A percentile compares a stretch with the other conserved stretches of the same genome.
phyloP scores from a whole-genome alignment of 306 rosid species.

The Betula pendula region DNA sequence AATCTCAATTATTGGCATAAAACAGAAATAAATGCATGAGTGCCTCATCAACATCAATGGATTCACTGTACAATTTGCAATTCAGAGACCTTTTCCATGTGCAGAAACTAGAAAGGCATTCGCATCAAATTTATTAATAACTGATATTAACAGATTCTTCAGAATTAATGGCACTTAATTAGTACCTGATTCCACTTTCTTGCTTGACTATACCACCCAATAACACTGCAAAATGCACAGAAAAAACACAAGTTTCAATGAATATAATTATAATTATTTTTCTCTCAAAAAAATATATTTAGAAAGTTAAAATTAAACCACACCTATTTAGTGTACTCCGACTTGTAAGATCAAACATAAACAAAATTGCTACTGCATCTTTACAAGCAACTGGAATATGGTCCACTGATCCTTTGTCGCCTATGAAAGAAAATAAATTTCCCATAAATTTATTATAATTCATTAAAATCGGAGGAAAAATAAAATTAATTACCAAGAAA shows the following conservation, averaged over 20 bases:
- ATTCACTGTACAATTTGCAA: neutral
- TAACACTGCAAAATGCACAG: conserved; percentile 54
- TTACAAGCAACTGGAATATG: conserved; percentile 93
- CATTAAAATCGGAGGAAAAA: neutral
- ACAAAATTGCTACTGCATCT: conserved; percentile 92
- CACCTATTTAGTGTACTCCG: conserved; percentile 82
- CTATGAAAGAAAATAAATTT: conserved; percentile 35
- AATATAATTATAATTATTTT: neutral
- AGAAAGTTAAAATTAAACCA: neutral
- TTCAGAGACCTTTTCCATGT: conserved; percentile 20
- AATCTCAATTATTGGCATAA: neutral
- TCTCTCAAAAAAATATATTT: neutral
- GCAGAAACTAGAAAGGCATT: conserved; percentile 3
- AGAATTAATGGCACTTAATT: neutral
- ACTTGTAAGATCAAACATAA: conserved; percentile 95
- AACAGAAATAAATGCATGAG: conserved; percentile 6
- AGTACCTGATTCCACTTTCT: conserved; percentile 97
- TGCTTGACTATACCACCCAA: conserved; percentile 82
- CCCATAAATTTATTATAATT: neutral
- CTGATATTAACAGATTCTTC: conserved; percentile 15
- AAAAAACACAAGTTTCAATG: neutral
- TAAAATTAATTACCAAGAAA: neutral
- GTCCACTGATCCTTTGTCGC: conserved; percentile 58
- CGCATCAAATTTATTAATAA: conserved; percentile 27
- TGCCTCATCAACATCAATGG: conserved; percentile 11